Conservation (phyloP, 1,139 yeast genomes). For the Diutina neorugosa region DNA sequence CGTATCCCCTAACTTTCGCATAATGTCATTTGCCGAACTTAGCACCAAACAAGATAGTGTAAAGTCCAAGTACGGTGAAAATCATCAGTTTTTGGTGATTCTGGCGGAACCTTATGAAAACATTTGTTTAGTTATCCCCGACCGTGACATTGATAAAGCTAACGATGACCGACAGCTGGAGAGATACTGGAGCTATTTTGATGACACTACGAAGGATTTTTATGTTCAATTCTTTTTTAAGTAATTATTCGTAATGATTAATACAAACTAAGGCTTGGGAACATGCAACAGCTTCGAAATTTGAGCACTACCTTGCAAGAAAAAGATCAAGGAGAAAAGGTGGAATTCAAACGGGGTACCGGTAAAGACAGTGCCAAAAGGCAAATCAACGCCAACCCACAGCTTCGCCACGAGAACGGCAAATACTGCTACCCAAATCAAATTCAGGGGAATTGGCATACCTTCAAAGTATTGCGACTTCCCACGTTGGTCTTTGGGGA, state of each 20-base stretch:
- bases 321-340: slow-evolving; percentile 50
- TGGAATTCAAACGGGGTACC: slow-evolving; percentile 63
- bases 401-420: slow-evolving; percentile 48
- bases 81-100: slow-evolving; percentile 54
- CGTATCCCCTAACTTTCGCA: slow-evolving; percentile 47
- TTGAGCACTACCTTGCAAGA: slow-evolving; percentile 81
- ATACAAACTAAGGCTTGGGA: slow-evolving; percentile 60
- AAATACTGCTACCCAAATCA: slow-evolving; percentile 63
- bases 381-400: slow-evolving; percentile 37
- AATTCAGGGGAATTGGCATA: slow-evolving; percentile 84
- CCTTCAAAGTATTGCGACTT: slow-evolving; percentile 86
- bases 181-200: slow-evolving; percentile 61
- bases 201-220: slow-evolving; percentile 53
- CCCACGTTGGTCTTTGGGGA: slow-evolving; percentile 80
- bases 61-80: slow-evolving; percentile 16
- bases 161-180: slow-evolving; percentile 23
- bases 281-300: slow-evolving; percentile 82
- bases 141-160: slow-evolving; percentile 37
- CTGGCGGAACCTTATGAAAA: slow-evolving; percentile 83
- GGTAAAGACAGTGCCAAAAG: slow-evolving; percentile 48
- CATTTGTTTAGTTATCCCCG: slow-evolving; percentile 58
- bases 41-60: slow-evolving; percentile 26
- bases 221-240: slow-evolving; percentile 55
- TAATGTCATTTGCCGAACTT: slow-evolving; percentile 70
- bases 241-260: background rate